Conservation (phyloP, 1,139 yeast species). For the Yamadazyma triangularis region DNA sequence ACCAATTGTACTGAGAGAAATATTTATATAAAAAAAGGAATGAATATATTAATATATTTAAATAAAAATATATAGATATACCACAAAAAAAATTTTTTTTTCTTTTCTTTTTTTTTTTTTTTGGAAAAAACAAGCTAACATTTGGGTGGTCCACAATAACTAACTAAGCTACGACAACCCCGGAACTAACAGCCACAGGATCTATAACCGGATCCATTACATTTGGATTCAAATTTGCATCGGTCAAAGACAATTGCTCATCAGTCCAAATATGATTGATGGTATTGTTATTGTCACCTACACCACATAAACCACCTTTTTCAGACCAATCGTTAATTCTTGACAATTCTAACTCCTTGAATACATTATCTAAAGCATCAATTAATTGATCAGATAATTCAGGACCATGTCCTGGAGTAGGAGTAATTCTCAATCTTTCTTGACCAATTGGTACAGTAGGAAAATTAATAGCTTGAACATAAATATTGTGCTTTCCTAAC, state of each 20-base stretch:
- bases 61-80: too few species aligned
- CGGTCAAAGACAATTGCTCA: conserved; percentile 60
- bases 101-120: too few species aligned
- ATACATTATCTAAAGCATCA: conserved; percentile 75
- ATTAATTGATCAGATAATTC: conserved; percentile 74
- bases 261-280: conserved; percentile 79
- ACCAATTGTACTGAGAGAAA: too few species aligned
- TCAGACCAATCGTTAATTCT: conserved; percentile 76
- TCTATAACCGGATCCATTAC: conserved; percentile 57
- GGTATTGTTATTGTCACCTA: conserved; percentile 53
- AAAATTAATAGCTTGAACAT: conserved; percentile 96
- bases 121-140: too few species aligned
- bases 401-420: conserved; percentile 92
- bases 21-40: too few species aligned
- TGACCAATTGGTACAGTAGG: conserved; percentile 97
- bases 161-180: conserved; percentile 33
- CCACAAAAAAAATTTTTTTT: too few species aligned
- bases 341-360: conserved; percentile 67
- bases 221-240: conserved; percentile 60
- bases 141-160: too few species aligned
- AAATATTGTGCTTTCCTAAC: conserved; percentile 77
- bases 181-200: conserved; percentile 67
- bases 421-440: conserved; percentile 93
- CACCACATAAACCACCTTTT: conserved; percentile 85
- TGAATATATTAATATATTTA: too few species aligned